A percentile compares a stretch with the other conserved stretches of the same genome.
phyloP scores from a whole-genome alignment of 2,329 filamentous ascomycete species.

The Hymenoscyphus fraxineus region DNA sequence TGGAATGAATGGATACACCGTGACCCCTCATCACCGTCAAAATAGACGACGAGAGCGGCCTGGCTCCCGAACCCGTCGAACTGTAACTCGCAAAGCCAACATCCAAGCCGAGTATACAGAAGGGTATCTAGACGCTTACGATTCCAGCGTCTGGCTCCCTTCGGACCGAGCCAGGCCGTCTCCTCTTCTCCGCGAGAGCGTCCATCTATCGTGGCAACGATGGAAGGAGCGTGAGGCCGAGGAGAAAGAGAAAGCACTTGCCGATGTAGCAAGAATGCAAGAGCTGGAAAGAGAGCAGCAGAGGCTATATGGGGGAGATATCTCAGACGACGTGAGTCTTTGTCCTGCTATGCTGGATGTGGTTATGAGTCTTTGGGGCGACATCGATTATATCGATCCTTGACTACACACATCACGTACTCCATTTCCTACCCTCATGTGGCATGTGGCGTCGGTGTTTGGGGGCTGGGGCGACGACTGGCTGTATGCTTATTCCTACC shows the following conservation, averaged over 20 bases:
- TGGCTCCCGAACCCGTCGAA: slow-evolving; percentile 32
- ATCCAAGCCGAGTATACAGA: slow-evolving; percentile 26
- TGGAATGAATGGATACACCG: slow-evolving; percentile 22
- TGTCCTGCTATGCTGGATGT: slow-evolving; percentile 33
- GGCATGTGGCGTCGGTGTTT: not conserved
- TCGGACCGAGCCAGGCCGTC: slow-evolving; percentile 28
- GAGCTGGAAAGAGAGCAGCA: slow-evolving; percentile 27
- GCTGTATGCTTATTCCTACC: slow-evolving; percentile 30
- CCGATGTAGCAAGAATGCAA: slow-evolving; percentile 26
- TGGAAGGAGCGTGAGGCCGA: slow-evolving; percentile 33
- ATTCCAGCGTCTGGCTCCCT: slow-evolving; percentile 26
- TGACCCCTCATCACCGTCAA: slow-evolving; percentile 29
- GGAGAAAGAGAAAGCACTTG: slow-evolving; percentile 22
- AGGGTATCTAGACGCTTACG: slow-evolving; percentile 28
- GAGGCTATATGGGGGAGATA: slow-evolving; percentile 32
- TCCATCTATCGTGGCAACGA: slow-evolving; percentile 32
- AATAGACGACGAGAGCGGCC: slow-evolving; percentile 33
- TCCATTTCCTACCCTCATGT: not conserved
- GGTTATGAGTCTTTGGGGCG: slow-evolving; percentile 33
- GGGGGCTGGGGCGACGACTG: slow-evolving; percentile 12
- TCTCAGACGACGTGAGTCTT: slow-evolving; percentile 34
- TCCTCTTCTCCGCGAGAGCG: slow-evolving; percentile 32
- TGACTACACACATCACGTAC: slow-evolving; percentile 17
- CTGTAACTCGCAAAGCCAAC: slow-evolving; percentile 27
- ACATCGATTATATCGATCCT: slow-evolving; percentile 35